phyloP scores from a whole-genome alignment of 805 yeast species.

The Metschnikowia vanudenii region DNA sequence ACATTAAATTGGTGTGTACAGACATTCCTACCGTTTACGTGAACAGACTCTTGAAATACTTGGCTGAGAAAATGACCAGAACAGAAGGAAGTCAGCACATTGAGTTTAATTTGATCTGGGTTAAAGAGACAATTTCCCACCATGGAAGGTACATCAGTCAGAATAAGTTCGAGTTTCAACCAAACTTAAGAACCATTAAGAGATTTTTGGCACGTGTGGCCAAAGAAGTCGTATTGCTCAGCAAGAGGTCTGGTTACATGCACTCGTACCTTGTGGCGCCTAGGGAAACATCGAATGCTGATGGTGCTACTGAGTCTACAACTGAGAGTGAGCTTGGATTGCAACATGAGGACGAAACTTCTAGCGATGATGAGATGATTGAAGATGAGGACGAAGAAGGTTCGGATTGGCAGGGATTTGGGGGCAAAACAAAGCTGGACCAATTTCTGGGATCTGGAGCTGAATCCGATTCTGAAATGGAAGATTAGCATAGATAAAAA shows the following conservation, averaged over 20 bases:
- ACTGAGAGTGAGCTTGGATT: conserved; percentile 10
- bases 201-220: conserved; percentile 72
- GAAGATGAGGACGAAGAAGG: conserved; percentile 15
- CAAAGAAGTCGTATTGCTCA: conserved; percentile 62
- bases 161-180: conserved; percentile 61
- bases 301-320: conserved; percentile 4
- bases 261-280: conserved; percentile 47
- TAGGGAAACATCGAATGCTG: conserved; percentile 2
- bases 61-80: conserved; percentile 59
- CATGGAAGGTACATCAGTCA: conserved; percentile 76
- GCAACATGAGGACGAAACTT: conserved; percentile 5
- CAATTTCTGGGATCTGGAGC: conserved; percentile 9
- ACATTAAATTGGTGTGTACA: conserved; percentile 63
- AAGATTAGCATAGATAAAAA: conserved; percentile 7
- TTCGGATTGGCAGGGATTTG: conserved; percentile 16
- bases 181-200: conserved; percentile 66
- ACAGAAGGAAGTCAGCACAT: conserved; percentile 67
- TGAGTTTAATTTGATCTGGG: conserved; percentile 83
- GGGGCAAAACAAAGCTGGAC: conserved; percentile 10
- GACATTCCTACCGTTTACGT: conserved; percentile 78
- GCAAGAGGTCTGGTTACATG: conserved; percentile 53
- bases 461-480: conserved; percentile 18
- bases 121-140: conserved; percentile 58
- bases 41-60: conserved; percentile 60
- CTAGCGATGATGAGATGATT: conserved; percentile 10